Percentiles rank a stretch among this genome's conserved stretches.
Evolutionary conservation across 768 basidiomycete genomes (phyloP).

Genomic region (Tulasnella sp.): DNA sequence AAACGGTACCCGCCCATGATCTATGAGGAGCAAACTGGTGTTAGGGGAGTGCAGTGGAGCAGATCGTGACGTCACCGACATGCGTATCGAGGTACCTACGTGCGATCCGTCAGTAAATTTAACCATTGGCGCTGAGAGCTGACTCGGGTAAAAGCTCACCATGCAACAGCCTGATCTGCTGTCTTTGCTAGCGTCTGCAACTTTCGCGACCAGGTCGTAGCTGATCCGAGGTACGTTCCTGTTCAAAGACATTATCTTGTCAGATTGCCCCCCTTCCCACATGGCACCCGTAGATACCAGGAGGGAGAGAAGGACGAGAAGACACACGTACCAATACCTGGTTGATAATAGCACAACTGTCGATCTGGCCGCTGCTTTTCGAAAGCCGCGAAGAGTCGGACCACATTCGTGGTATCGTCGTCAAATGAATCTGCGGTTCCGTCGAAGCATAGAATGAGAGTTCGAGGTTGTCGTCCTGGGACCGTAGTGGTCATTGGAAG

Average conservation of each 20-base stretch:
- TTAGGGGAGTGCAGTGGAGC: not conserved
- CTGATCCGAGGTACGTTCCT: slow-evolving; percentile 25
- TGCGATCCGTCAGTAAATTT: not conserved
- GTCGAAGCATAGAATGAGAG: slow-evolving; percentile 61
- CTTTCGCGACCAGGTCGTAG: slow-evolving; percentile 58
- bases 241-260: no score
- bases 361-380: slow-evolving; percentile 48
- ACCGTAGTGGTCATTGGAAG: no score
- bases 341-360: slow-evolving; percentile 68
- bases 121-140: not conserved
- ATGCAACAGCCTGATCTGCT: slow-evolving; percentile 62
- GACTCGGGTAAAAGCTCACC: slow-evolving; percentile 36
- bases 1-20: slow-evolving; percentile 24
- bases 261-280: no score
- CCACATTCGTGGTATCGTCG: slow-evolving; percentile 52
- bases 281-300: no score
- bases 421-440: slow-evolving; percentile 39
- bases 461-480: no score
- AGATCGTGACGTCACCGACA: slow-evolving; percentile 30
- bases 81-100: slow-evolving; percentile 63
- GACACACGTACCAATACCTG: slow-evolving; percentile 27
- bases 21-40: not conserved
- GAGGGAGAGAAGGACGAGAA: no score
- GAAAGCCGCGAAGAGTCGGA: slow-evolving; percentile 59
- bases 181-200: slow-evolving; percentile 48